Evolutionary conservation across 176 grass and related monocot genomes (phyloP), one percentile per base, ranked within the genome.

Genomic region (Miscanthus lutarioriparius): DNA sequence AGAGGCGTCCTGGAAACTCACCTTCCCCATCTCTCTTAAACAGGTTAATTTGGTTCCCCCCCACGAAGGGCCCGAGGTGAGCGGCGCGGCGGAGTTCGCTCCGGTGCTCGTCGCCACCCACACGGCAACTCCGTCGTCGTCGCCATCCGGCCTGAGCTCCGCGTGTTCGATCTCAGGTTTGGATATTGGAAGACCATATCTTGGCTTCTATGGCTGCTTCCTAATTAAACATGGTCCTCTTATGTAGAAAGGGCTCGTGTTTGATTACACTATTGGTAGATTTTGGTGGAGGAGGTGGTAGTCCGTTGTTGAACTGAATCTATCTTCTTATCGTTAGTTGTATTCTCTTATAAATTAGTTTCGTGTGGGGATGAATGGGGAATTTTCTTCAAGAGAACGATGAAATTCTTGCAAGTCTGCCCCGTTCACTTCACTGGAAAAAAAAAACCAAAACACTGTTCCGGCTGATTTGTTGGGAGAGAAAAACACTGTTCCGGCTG

Each of bases 1-100:
- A 0, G 96, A 93, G 83, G 77, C 47, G 51, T 95, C 83, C 1
- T 83, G 89, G 47, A 88, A 74, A 80, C 75, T 98, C 49, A 95
- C 96, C 30, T 98, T 98, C 72, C 93, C 91, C 61, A 90, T 98
- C 68, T 98, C 96, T 7, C 82, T 95, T 64, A 98, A 95, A 83
- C 96, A 98, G 96, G 95, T 97, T 48, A 15, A 9, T 43, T 43
- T 43, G 13, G 28, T 23, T 76, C 45, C 44, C 43, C 43, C 11
- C 33, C 22, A 35, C 0, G 35, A 61, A 75, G 28, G 28, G 28
- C 28, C 28, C 28, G 28, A 30, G 28, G 28, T 30, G 28, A 30
- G 28, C 28, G 28, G 28, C 28, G 28, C 28, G 28, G 28, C 28
- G 28, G 28, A 30, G 28, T 30, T 30, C 2, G 28, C 28, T 30